Base-by-base conservation (phyloP, 345 rosid species). In the Barbarea vulgaris region DNA sequence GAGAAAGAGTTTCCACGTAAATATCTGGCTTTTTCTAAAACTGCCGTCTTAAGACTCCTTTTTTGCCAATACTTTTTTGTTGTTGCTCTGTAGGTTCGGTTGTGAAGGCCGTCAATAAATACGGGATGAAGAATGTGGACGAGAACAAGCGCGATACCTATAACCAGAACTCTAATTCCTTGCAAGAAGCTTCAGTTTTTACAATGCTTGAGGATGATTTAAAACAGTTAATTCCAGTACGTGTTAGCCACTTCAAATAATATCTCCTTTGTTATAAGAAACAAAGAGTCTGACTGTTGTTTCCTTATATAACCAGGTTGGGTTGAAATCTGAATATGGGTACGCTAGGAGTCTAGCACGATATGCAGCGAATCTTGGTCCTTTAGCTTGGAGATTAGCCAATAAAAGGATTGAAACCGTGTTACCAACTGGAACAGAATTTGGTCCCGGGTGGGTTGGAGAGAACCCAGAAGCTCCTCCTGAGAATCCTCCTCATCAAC, bases 1-100 rank as follows among this genome's bases (percentile, higher is more conserved):
- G 97, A 93, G 80, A 89, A 87, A 48, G 98, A 93, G 76, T 93
- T 93, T 84, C 97, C 98, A 79, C 87, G 98, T 88, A 66, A 58
- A 39, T 18, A 36, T 44, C 65, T 31, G 1, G 12, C 44, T 18
- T 18, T 18, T n/a, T 55, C 48, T 62, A 30, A 21, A 44, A 42
- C 22, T 13, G 54, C 18, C 44, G 10, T 53, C 55, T 30, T 44
- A 19, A 31, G 31, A 21, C 22, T 64, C 58, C 46, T 34, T 48
- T 48, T 56, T 24, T 22, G 30, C 52, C 7, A 58, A 14, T 77
- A 37, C 65, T 55, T 34, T 4, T 7, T 50, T 69, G 44, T 60
- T 76, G 21, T 2, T 64, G 25, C 63, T 53, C 64, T 83, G 73
- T 85, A 94, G 98, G 87, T 63, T 91, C 97, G 78, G 97, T 94